Evolutionary conservation across 2,329 filamentous ascomycete species (phyloP).

Genomic region (Neopestalotiopsis rosae): DNA sequence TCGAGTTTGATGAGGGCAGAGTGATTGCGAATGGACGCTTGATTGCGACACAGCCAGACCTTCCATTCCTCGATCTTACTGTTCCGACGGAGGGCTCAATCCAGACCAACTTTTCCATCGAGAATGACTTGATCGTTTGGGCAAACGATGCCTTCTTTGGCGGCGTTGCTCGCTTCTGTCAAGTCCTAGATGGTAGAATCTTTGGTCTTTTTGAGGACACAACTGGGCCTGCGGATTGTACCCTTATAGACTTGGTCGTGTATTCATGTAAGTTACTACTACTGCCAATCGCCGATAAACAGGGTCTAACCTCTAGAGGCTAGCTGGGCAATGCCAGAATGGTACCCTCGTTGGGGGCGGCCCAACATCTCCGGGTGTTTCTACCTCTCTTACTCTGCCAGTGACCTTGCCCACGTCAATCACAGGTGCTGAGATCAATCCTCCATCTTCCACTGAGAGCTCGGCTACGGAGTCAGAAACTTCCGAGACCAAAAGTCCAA

Average conservation of each 20-base stretch:
- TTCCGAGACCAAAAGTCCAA: too few species aligned
- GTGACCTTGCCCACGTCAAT: not conserved
- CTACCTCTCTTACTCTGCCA: not conserved
- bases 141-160: conserved; percentile 5
- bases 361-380: not conserved
- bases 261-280: conserved; percentile 1
- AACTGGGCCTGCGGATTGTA: not conserved
- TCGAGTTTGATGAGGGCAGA: not conserved
- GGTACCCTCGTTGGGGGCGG: not conserved
- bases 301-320: not conserved
- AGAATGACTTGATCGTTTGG: not conserved
- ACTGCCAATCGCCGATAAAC: not conserved
- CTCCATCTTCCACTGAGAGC: not conserved
- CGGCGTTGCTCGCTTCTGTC: conserved; percentile 2
- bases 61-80: conserved; percentile 3
- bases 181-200: not conserved
- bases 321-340: conserved; percentile 2
- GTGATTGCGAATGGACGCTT: not conserved
- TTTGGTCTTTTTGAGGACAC: not conserved
- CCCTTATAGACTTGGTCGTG: not conserved
- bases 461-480: too few species aligned
- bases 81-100: not conserved
- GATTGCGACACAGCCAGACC: not conserved
- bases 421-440: not conserved
- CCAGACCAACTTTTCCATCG: not conserved